phyloP scores from a whole-genome alignment of 2,329 filamentous ascomycete genomes.

The Penicillium sclerotigenum region DNA sequence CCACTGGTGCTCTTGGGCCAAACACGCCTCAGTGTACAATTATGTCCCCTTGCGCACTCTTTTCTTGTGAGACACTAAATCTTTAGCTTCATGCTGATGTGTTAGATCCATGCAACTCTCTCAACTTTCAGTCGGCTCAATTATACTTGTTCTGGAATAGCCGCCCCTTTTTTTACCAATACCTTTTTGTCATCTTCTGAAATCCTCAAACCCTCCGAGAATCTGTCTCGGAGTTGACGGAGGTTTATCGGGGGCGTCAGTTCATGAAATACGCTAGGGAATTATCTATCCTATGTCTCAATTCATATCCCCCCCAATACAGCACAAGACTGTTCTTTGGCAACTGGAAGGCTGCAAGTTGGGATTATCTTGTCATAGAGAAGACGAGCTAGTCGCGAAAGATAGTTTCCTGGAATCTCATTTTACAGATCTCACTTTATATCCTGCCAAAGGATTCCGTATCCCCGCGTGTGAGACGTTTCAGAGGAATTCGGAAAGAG shows the following conservation, averaged over 20 bases:
- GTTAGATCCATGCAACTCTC: background rate
- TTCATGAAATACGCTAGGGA: constrained; percentile 6
- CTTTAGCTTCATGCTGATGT: background rate
- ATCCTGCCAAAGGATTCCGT: no score
- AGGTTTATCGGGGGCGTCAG: background rate
- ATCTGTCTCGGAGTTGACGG: background rate
- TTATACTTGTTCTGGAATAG: background rate
- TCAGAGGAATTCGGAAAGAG: background rate
- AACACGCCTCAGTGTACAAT: background rate
- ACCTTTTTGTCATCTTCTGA: background rate
- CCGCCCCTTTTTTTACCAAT: background rate
- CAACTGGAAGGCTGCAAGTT: background rate
- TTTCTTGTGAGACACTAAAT: background rate
- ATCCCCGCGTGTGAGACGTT: background rate
- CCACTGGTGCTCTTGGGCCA: background rate
- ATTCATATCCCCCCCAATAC: background rate
- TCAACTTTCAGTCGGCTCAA: background rate
- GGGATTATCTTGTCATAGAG: background rate
- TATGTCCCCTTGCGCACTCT: background rate
- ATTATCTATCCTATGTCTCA: background rate
- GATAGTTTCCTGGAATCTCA: constrained; percentile 4
- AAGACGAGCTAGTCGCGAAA: background rate
- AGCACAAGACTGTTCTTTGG: background rate
- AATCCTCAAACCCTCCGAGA: background rate
- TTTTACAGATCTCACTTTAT: background rate